These are phyloP conservation scores for Starmerella tilneyi DNA, from an alignment of 805 yeast genomes.

Conservation along the genomic window DNA sequence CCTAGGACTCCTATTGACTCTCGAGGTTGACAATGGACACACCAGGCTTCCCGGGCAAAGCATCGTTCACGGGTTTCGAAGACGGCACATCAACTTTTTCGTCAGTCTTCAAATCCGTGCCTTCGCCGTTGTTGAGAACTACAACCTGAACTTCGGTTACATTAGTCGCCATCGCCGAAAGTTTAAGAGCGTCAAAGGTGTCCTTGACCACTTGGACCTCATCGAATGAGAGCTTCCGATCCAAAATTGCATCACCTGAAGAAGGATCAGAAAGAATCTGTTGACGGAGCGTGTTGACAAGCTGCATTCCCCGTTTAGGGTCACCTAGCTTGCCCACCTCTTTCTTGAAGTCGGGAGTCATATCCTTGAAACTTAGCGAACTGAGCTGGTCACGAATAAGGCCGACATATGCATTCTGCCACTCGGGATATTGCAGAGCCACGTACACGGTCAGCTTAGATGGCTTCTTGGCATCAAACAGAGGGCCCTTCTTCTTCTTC, in stretches of 20 bases:
- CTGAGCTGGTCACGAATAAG: constrained; percentile 64
- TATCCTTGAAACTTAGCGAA: constrained; percentile 28
- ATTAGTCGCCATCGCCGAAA: constrained; percentile 51
- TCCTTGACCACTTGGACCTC: constrained; percentile 57
- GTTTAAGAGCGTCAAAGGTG: constrained; percentile 47
- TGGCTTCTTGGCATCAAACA: constrained; percentile 65
- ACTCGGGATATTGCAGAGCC: constrained; percentile 77
- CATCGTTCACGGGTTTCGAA: constrained; percentile 64
- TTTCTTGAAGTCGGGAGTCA: constrained; percentile 33
- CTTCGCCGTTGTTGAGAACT: constrained; percentile 57
- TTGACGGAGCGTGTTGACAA: constrained; percentile 74
- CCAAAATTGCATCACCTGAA: constrained; percentile 67
- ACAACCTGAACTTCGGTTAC: constrained; percentile 52
- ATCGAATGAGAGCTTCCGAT: constrained; percentile 75
- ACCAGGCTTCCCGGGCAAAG: constrained; percentile 93
- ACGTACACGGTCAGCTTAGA: constrained; percentile 62
- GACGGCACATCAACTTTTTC: constrained; percentile 56
- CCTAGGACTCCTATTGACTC: too few species aligned
- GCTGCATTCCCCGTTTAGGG: constrained; percentile 98
- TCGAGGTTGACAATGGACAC: constrained; percentile 56
- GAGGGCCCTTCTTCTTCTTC: constrained; percentile 65
- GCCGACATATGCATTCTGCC: constrained; percentile 74
- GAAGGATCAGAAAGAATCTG: constrained; percentile 43
- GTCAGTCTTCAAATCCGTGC: constrained; percentile 57
- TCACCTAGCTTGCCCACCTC: constrained; percentile 43